These are phyloP conservation scores for Phtheirospermum japonicum DNA, from an alignment of 257 asterid species.

Conservation along the genomic window DNA sequence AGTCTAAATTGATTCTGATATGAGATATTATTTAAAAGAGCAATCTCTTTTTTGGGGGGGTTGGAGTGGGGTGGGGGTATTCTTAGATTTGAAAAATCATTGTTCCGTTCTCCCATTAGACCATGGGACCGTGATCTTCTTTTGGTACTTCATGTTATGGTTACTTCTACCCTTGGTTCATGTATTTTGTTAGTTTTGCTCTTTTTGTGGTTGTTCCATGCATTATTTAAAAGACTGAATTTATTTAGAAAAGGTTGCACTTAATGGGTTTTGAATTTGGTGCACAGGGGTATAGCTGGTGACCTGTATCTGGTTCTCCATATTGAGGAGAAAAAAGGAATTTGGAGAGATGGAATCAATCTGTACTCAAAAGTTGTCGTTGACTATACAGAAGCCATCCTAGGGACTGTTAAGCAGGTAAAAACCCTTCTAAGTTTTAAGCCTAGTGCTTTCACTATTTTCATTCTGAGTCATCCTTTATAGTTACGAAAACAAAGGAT, in stretches of 20 bases:
- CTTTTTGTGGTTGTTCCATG: constrained; percentile 1
- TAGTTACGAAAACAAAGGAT: constrained; percentile 8
- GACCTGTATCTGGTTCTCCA: constrained; percentile 78
- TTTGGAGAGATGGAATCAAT: constrained; percentile 79
- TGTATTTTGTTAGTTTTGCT: constrained; percentile 22
- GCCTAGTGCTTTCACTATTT: not conserved
- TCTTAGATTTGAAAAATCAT: not conserved
- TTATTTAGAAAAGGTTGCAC: constrained; percentile 14
- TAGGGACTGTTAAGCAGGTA: constrained; percentile 84
- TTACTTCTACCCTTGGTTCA: constrained; percentile 10
- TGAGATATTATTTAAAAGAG: constrained; percentile 13
- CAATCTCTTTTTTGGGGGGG: not conserved
- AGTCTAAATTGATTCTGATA: constrained; percentile 12
- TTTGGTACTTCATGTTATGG: constrained; percentile 7
- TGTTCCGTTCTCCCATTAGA: not conserved
- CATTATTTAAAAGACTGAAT: constrained; percentile 1
- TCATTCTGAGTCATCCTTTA: constrained; percentile 7
- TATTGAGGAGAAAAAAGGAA: constrained; percentile 62
- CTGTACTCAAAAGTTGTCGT: constrained; percentile 70
- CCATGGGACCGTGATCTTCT: constrained; percentile 1
- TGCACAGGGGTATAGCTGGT: constrained; percentile 74
- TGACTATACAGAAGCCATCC: constrained; percentile 87
- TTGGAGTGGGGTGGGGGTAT: too few species aligned
- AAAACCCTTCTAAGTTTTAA: constrained; percentile 22
- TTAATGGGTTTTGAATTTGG: constrained; percentile 18